phyloP scores from a whole-genome alignment of 345 rosid genomes.

The Noccaea bulbosa region DNA sequence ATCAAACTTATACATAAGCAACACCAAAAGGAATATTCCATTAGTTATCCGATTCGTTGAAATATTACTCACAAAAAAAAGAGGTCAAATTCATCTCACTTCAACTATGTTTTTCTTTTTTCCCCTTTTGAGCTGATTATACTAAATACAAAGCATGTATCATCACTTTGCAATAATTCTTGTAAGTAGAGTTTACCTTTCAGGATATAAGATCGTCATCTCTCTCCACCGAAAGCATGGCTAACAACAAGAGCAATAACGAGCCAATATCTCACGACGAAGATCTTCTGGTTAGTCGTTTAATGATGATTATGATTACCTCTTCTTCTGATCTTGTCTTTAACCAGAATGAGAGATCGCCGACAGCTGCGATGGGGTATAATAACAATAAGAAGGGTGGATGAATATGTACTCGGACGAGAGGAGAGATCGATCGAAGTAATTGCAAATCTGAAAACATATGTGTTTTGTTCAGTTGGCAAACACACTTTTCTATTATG shows the following conservation, averaged over 20 bases:
- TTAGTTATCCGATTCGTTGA: conserved; percentile 23
- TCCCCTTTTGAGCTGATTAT: conserved; percentile 14
- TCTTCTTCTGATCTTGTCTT: conserved; percentile 26
- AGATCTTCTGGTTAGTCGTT: conserved; percentile 36
- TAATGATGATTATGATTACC: conserved; percentile 23
- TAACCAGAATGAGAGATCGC: conserved; percentile 2
- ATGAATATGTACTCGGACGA: conserved; percentile 7
- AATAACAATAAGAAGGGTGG: neutral
- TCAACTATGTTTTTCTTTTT: neutral
- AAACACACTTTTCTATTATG: neutral
- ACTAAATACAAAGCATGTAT: conserved; percentile 29
- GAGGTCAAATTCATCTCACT: conserved; percentile 1
- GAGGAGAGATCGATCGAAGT: conserved; percentile 16
- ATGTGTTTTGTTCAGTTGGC: neutral
- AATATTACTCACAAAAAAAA: neutral
- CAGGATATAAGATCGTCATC: conserved; percentile 28
- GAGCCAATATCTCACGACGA: conserved; percentile 26
- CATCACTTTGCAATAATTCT: conserved; percentile 41
- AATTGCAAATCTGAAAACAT: neutral
- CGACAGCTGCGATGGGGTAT: neutral
- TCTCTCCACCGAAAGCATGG: conserved; percentile 27
- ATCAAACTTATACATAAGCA: neutral
- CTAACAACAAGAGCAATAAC: conserved; percentile 10
- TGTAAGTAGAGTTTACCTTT: conserved; percentile 30
- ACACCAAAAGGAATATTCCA: conserved; percentile 38